Evolutionary conservation across 441 rosid species (phyloP), one percentile per base, ranked within the genome.

Genomic region (Gossypium davidsonii): DNA sequence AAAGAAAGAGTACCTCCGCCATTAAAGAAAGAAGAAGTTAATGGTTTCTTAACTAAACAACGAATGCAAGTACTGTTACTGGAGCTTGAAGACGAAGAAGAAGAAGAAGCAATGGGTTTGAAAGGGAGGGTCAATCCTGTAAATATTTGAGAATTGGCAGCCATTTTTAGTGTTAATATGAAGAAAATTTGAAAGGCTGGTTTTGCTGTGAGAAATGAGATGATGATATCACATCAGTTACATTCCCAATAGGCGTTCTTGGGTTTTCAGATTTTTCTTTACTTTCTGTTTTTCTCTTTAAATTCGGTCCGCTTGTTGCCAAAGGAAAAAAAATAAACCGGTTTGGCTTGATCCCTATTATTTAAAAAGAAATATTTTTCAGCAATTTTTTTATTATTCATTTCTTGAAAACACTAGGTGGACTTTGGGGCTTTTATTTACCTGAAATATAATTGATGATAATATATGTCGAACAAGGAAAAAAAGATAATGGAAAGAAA

Each of bases 1-100:
- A 20, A 25, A 59, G 10, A 46, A 62, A 34, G 42, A 66, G 17
- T 76, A 86, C 90, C 88, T 80, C 90, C 87, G 7, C 84, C 82
- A 61, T 74, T 82, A 37, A 86, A 72, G 74, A 83, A 83, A 26
- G 83, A 77, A n/a, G 85, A 77, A 21, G 76, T 70, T 52, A 86
- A 86, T 14, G 81, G 79, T 7, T 69, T 80, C 75, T 76, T 82
- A 56, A 80, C 79, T 69, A 79, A 62, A 65, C 74, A 76, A 73
- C 79, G 79, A 63, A 23, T 70, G 73, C 71, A 65, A 60, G 31
- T 76, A 34, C 14, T 63, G 74, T 67, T 70, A 53, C 23, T 18
- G 57, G 72, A 67, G 71, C 49, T 66, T 37, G 77, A 70, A 66
- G 76, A 66, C 52, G 58, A 7, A 53, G 84, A 72, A 57, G 76